These are phyloP conservation scores for Pigoraptor vietnamica DNA, from an alignment of 78 protist genomes.

Conservation along the genomic window DNA sequence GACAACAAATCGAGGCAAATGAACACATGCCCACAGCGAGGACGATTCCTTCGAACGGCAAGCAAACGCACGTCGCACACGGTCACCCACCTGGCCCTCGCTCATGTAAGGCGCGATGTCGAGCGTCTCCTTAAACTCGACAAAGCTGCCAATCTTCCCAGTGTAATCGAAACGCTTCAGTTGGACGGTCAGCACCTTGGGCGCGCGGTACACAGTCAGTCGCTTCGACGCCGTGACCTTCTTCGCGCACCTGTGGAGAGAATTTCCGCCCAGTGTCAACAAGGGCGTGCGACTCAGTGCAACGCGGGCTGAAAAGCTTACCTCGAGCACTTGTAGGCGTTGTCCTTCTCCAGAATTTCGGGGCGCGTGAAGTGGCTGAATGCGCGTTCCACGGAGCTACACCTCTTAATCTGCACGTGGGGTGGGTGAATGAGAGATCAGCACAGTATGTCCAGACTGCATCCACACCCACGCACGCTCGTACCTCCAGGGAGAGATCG, in stretches of 20 bases:
- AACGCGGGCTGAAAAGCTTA: background rate
- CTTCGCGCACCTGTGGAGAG: background rate
- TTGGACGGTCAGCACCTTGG: conserved; percentile 48
- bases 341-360: conserved; percentile 70
- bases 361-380: conserved; percentile 46
- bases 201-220: conserved; percentile 23
- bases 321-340: conserved; percentile 71
- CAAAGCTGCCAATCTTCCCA: conserved; percentile 18
- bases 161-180: conserved; percentile 63
- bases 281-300: too few relatives aligned
- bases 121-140: conserved; percentile 19
- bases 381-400: conserved; percentile 17
- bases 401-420: background rate
- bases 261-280: too few relatives aligned
- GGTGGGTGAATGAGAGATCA: background rate
- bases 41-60: too few relatives aligned
- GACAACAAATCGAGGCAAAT: background rate
- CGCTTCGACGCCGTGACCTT: conserved; percentile 29
- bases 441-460: background rate
- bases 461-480: conserved; percentile 1
- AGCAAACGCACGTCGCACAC: background rate
- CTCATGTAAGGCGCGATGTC: conserved; percentile 25
- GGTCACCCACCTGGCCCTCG: background rate
- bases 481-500: conserved; percentile 63
- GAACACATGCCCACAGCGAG: background rate